Base-by-base conservation (phyloP, 139 green algal genomes). In the Picochlorum sp. region DNA sequence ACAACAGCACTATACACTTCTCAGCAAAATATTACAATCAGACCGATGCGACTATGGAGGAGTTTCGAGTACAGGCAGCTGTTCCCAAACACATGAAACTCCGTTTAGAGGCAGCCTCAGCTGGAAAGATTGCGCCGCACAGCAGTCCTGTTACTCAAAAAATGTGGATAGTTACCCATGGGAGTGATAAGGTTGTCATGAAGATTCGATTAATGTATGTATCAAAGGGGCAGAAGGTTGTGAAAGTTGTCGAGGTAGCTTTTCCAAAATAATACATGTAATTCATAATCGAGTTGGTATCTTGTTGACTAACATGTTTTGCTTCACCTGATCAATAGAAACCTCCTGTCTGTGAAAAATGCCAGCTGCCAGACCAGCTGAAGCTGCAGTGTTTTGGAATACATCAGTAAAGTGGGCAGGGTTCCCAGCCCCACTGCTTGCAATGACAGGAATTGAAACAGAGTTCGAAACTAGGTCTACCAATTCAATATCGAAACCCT, bases 261-360 rank as follows among this genome's bases (percentile, higher is more conserved):
- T 85, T 92, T 45, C 85, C 85, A 54, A 32, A 23, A 30, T 30
- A 34, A 34, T 30, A 30, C 26, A 30, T 30, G 28, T 30, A 24
- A 30, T 47, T 28, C 10, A 24, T 56, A 18, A 58, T 18, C 92
- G 74, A 9, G 91, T 89, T 6, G 94, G 89, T 26, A 98, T 77
- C 34, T 73, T 72, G 34, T 66, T 59, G 8, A 59, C 32, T 7
- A 66, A 78, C 83, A 99, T 90, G 80, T 97, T 80, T 44, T 80
- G 45, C 84, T 99, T 99, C 14, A 98, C 91, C 10, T 85, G 73
- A 2, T 46, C 45, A 34, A 98, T 97, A n/a, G 63, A 58, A 24
- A 99, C 94, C 77, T 99, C 92, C 10, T 72, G 30, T 2, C 93
- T 73, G 76, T 98, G 94, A 80, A 99, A 98, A 65, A 99, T 98